Base-by-base conservation (phyloP, 495 filamentous ascomycete genomes). In the Penicillium atrosanguineum region DNA sequence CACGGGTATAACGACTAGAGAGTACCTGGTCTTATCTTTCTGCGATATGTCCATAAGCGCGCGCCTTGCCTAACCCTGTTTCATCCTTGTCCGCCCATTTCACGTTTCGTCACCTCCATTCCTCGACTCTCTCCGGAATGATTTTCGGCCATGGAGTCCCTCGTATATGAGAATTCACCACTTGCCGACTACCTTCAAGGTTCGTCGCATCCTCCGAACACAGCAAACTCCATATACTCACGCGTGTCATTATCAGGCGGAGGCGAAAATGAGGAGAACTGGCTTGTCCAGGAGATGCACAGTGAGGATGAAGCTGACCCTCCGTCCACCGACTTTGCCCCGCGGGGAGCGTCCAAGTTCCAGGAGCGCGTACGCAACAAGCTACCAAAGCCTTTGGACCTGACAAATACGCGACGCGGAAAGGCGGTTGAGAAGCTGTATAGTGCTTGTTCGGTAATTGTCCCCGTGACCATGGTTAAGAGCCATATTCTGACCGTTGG, bases 151-250 rank as follows among this genome's bases (percentile, higher is more conserved):
- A 98, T 97, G 94, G 94, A 97, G 82, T 86, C 89, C 61, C 78
- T 97, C 58, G 84, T 96, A 61, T 90, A 87, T 74, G 87, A 94
- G 73, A 85, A 91, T 69, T 90, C 91, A 61, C 94, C 94, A 53
- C 79, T 97, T 73, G 91, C 90, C 66, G 87, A 89, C 56, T 97
- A 95, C 76, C 84, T 98, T 53, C 87, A 95, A 81, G 94, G 93
- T 96, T 68, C 56, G 74, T 74, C 26, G 14, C 31, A 28, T 47
- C 37, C 34, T 8, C 39, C 20, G 29, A 46, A 18, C 42, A 36
- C 26, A 37, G 46, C 47, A 45, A 58, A 29, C 41, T 21, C 39
- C 39, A 42, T 36, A 44, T 52, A 49, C 57, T 68, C 48, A 69
- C 46, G 23, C n/a, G 50, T 23, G 14, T 51, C 47, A 31, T 23